phyloP scores from a whole-genome alignment of 257 asterid species.

The Mitragyna speciosa region DNA sequence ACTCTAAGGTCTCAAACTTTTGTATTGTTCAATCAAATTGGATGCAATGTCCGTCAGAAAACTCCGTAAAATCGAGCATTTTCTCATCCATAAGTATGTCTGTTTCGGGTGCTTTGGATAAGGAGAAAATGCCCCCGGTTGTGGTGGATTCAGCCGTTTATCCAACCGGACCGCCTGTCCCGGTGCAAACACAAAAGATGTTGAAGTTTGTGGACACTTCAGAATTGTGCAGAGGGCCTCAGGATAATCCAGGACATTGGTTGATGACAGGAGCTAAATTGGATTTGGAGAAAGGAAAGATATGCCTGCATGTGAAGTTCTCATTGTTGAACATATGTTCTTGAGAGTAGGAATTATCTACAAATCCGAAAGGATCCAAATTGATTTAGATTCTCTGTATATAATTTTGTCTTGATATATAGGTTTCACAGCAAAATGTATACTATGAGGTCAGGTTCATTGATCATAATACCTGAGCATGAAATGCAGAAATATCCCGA shows the following conservation, averaged over 20 bases:
- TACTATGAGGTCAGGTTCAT: not conserved
- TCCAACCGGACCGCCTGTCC: constrained; percentile 76
- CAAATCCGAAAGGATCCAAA: not conserved
- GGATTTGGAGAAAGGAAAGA: constrained; percentile 73
- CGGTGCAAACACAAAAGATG: constrained; percentile 48
- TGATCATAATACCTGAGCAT: not conserved
- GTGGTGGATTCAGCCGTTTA: constrained; percentile 73
- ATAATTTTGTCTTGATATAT: not conserved
- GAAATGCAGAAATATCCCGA: not conserved
- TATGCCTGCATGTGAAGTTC: constrained; percentile 71
- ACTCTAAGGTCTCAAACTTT: constrained; percentile 41
- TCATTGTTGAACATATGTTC: constrained; percentile 55
- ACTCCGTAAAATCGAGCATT: constrained; percentile 45
- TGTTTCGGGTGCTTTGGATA: constrained; percentile 33
- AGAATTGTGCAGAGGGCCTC: constrained; percentile 69
- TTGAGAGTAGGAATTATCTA: not conserved
- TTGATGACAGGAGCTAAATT: constrained; percentile 79
- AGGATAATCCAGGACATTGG: constrained; percentile 93
- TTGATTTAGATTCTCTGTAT: not conserved
- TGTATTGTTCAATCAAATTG: constrained; percentile 59
- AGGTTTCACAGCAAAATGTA: not conserved
- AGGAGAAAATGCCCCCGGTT: constrained; percentile 40
- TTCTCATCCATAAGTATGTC: constrained; percentile 65
- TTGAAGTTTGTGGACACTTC: constrained; percentile 67
- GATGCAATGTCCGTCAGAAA: constrained; percentile 55